Evolutionary conservation across 2,329 filamentous ascomycete species (phyloP).

Genomic region (Albifimbria verrucaria): DNA sequence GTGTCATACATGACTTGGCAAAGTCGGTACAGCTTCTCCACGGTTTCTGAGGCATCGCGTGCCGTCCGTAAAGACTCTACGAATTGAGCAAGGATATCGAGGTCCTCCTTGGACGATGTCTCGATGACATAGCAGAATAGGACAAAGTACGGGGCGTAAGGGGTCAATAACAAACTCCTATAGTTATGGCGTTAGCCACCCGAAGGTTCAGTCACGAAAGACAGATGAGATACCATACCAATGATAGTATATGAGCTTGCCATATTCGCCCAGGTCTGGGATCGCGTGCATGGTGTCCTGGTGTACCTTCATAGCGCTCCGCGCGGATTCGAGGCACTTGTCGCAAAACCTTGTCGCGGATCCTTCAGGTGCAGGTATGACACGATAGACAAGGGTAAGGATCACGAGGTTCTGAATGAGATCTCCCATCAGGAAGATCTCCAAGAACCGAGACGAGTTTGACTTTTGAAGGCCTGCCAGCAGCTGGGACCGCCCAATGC

Average conservation of each 20-base stretch:
- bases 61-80: conserved; percentile 51
- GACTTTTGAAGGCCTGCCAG: conserved; percentile 32
- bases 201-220: not conserved
- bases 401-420: conserved; percentile 45
- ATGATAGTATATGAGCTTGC: conserved; percentile 47
- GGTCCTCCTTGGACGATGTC: conserved; percentile 48
- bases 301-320: conserved; percentile 45
- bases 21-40: conserved; percentile 59
- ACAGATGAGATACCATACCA: conserved; percentile 36
- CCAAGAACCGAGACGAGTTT: conserved; percentile 37
- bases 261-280: conserved; percentile 34
- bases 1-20: conserved; percentile 61
- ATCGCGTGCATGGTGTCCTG: conserved; percentile 41
- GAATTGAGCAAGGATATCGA: conserved; percentile 54
- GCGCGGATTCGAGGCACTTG: conserved; percentile 47
- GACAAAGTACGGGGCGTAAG: conserved; percentile 58
- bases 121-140: conserved; percentile 58
- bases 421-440: conserved; percentile 43
- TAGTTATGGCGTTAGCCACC: not conserved
- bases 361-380: conserved; percentile 43
- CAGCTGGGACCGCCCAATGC: conserved; percentile 30
- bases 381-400: conserved; percentile 50
- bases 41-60: conserved; percentile 52
- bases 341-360: conserved; percentile 41
- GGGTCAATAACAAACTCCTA: conserved; percentile 53